Conservation (phyloP, 768 basidiomycete genomes). For the Epithele typhae region DNA sequence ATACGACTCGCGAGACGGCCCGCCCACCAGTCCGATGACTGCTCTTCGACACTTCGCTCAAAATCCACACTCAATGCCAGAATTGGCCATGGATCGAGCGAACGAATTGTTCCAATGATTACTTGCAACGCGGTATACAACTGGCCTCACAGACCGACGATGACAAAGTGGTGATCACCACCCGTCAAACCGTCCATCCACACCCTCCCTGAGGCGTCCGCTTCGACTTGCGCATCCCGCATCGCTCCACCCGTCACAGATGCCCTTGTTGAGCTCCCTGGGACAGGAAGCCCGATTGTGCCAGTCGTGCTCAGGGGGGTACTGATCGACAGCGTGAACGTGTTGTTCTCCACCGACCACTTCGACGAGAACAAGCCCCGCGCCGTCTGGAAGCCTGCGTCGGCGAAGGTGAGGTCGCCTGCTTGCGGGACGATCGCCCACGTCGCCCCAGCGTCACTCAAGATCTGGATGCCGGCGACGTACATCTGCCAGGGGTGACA, state of each 20-base stretch:
- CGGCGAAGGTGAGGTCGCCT: conserved; percentile 9
- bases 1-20: too few relatives aligned
- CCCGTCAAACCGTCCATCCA: conserved; percentile 5
- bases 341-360: neutral
- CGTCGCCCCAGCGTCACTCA: conserved; percentile 10
- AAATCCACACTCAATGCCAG: too few relatives aligned
- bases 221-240: neutral
- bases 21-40: too few relatives aligned
- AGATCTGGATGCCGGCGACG: conserved; percentile 11
- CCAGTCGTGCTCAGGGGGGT: conserved; percentile 7
- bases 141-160: neutral
- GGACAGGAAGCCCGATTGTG: conserved; percentile 7
- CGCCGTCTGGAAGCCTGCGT: conserved; percentile 12
- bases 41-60: too few relatives aligned
- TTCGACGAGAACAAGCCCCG: conserved; percentile 12
- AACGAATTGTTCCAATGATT: too few relatives aligned
- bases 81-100: too few relatives aligned
- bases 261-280: neutral
- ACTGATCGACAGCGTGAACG: conserved; percentile 8
- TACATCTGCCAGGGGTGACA: conserved; percentile 2
- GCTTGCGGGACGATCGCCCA: conserved; percentile 11
- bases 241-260: neutral
- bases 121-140: too few relatives aligned
- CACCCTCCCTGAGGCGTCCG: conserved; percentile 5
- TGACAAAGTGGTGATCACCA: conserved; percentile 7